Evolutionary conservation across 768 basidiomycete genomes (phyloP), one percentile per base, ranked within the genome.

Genomic region (Lactifluus pinguis): DNA sequence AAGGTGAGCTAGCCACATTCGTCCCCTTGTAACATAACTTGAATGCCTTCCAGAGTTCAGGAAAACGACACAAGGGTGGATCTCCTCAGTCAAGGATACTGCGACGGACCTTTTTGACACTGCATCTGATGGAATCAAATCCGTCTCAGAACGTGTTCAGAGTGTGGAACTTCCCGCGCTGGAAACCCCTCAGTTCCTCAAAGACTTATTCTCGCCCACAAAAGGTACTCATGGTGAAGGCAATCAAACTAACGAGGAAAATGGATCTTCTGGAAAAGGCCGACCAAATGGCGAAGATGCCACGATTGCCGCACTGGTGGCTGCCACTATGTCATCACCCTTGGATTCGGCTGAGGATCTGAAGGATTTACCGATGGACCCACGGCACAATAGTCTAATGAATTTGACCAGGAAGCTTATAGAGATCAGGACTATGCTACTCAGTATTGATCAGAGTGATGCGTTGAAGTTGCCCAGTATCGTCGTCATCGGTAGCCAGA

Each of bases 401-500:
- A 85, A 95, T 66, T 77, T 99, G 58, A 99, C 97, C 2, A 80
- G 81, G 71, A 98, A 95, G 69, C 83, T 99, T 60, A 99, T 99
- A 69, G 95, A 95, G 73, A 97, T 99, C 68, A 78, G 97, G 59
- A 87, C 80, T 63, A 95, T 98, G 80, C 77, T 99, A n/a, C 77
- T 98, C 25, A 88, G 90, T 68, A 95, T 98, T 57, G 97, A 98
- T 73, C 93, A 98, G 73, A 93, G 87, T 65, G 95, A 98, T 65
- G 83, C 87, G 7, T 80, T 99, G 66, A 98, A 94, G 68, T 76
- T 99, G 19, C 97, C 97, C 1, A 95, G 93, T 68, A 98, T 99
- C 63, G 97, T 98, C 47, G 97, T 98, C 50, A 90, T 99, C 64
- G 97, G 97, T 11, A 95, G 92, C 72, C 97, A 99, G 76, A 97